phyloP scores from a whole-genome alignment of 2,329 filamentous ascomycete species.

The Teratosphaeria viscida region DNA sequence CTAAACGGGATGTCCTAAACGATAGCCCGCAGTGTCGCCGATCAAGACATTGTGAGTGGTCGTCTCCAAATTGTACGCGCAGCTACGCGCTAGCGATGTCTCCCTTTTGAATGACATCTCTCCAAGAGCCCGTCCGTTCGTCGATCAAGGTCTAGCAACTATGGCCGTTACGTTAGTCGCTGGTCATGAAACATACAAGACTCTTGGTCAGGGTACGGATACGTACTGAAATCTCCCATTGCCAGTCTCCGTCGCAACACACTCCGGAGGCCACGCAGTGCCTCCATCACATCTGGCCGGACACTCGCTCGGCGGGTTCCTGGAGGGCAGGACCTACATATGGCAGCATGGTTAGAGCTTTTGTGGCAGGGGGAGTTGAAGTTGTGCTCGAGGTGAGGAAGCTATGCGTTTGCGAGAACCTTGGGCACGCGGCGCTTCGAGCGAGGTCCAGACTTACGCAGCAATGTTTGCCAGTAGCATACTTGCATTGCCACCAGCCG shows the following conservation, averaged over 20 bases:
- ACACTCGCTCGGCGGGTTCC: not conserved
- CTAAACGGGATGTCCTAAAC: too few species aligned
- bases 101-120: too few species aligned
- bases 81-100: too few species aligned
- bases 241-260: not conserved
- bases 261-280: not conserved
- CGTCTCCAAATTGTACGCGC: too few species aligned
- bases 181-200: not conserved
- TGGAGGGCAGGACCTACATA: not conserved
- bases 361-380: not conserved
- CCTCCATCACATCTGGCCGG: not conserved
- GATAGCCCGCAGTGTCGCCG: too few species aligned
- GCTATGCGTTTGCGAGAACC: not conserved
- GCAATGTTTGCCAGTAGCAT: not conserved
- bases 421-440: not conserved
- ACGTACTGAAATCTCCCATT: not conserved
- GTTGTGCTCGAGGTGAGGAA: not conserved
- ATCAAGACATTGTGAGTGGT: too few species aligned
- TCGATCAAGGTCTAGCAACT: not conserved
- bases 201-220: not conserved
- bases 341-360: not conserved
- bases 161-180: not conserved
- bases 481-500: not conserved
- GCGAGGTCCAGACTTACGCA: not conserved
- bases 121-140: too few species aligned